Evolutionary conservation across 768 basidiomycete species (phyloP), one percentile per base, ranked within the genome.

Genomic region (Zangia roseola): DNA sequence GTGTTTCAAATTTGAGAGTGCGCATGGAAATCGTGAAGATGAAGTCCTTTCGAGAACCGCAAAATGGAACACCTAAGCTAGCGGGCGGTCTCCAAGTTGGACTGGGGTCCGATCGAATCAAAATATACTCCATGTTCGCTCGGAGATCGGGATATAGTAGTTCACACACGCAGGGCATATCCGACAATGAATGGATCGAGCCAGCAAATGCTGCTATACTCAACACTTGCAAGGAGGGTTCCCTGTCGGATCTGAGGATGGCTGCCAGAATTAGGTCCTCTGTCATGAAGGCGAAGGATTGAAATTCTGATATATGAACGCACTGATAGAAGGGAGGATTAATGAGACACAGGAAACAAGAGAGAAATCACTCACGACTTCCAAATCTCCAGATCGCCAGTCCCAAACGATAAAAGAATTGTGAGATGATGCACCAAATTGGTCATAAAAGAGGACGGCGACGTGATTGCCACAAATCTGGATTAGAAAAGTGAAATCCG

Each of bases 261-360:
- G 49, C 55, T 14, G 58, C 54, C 35, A 69, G 36, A 35, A 69
- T 48, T 25, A 68, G 26, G 33, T 61, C 59, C 20, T 70, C 67
- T 17, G 68, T 56, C 40, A 72, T 55, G 52, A 72, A 72, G 1
- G 65, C 58, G 45, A 65, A 72, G 12, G 71, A 70, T 23, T 52
- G 60, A 35, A 72, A 51, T 16, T 52, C 49, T n/a, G 49, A 26
- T 21, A 28, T 43, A 31, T 34, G 39, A 9, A 72, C 43, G 21
- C 45, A 37, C 69, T 71, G 19, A 8, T 43, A 8, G 21, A 3
- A 7, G 28, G 43, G 49, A 25, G 34, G 21, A 43, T 64, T 20
- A 54, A 36, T 17, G 19, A 6, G 23, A 43, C 19, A 16, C 6
- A 31, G 20, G 19, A 1, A 41, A 35, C 17, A 47, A 34, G 17